Base-by-base conservation (phyloP, 2,329 filamentous ascomycete genomes). In the Trichoderma sp. region DNA sequence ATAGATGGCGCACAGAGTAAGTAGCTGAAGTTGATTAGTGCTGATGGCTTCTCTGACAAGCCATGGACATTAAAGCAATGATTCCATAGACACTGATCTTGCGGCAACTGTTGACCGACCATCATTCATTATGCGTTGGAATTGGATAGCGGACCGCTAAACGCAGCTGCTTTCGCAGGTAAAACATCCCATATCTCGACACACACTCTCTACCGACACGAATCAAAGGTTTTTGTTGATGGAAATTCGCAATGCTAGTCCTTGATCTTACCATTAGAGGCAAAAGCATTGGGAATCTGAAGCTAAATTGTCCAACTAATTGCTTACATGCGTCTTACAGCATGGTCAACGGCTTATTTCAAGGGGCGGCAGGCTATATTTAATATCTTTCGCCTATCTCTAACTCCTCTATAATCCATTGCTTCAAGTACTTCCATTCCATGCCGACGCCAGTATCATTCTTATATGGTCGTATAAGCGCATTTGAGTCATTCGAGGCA, bases 261-360 rank as follows among this genome's bases (percentile, higher is more conserved):
- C 10, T 5, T 13, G n/a, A 24, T 13, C 8, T 13, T 21, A 21
- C 46, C 46, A 21, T 49, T 11, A 21, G 46, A 21, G 8, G 46
- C 8, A 49, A 49, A n/a, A 43, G 2, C 10, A n/a, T 24, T 49
- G 46, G 10, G 21, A 24, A 49, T 18, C n/a, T 24, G 11, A 49
- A 13, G 46, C n/a, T 24, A 18, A 11, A 8, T 21, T 49, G 43
- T 52, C 26, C 18, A 21, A 30, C 10, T 51, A 34, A 21, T 24
- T 52, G 59, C 59, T 63, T 63, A 63, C 59, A 46, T 52, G 59
- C 51, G 34, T 51, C 59, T 63, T 37, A 63, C 59, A 21, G 30
- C 24, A 16, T 51, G 21, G 18, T 18, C 14, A 1, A 7, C 11
- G 5, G 13, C 18, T 16, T 13, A 34, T 26, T 3, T 51, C 24